Conservation (phyloP, 192 early-diverging fungal genomes). For the Rhizophagus prolifer region DNA sequence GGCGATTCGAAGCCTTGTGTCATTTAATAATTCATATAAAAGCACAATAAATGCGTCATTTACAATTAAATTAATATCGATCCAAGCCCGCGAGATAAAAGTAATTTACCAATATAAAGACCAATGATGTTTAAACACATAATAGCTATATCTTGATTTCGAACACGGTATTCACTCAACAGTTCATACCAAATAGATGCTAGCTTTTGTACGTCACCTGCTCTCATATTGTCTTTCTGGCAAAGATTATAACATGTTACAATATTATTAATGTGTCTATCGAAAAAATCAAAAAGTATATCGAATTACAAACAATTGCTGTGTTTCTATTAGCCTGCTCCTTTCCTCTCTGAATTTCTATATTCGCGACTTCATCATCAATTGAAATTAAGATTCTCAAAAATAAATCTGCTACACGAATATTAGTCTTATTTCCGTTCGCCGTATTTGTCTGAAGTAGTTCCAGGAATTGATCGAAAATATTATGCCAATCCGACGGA, state of each 20-base stretch:
- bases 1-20: slow-evolving; percentile 60
- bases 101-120: slow-evolving; percentile 67
- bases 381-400: slow-evolving; percentile 76
- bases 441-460: slow-evolving; percentile 55
- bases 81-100: slow-evolving; percentile 63
- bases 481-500: slow-evolving; percentile 81
- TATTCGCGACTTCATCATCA: slow-evolving; percentile 86
- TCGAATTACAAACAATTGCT: slow-evolving; percentile 45
- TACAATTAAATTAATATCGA: slow-evolving; percentile 88
- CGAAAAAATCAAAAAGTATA: background rate
- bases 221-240: slow-evolving; percentile 87
- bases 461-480: slow-evolving; percentile 82
- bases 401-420: slow-evolving; percentile 68
- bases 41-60: slow-evolving; percentile 76
- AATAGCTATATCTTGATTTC: slow-evolving; percentile 63
- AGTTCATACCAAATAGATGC: slow-evolving; percentile 76
- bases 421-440: slow-evolving; percentile 47
- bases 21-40: slow-evolving; percentile 71
- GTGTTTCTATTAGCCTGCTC: slow-evolving; percentile 75
- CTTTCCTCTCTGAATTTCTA: slow-evolving; percentile 60
- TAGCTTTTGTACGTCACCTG: slow-evolving; percentile 70
- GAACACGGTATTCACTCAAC: slow-evolving; percentile 58
- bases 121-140: slow-evolving; percentile 73
- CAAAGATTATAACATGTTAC: background rate
- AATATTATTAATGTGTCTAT: background rate